Percentiles rank a stretch among this genome's conserved stretches.
Conservation (phyloP, 108 stramenopile species). For the Phaeodactylum tricornutum region DNA sequence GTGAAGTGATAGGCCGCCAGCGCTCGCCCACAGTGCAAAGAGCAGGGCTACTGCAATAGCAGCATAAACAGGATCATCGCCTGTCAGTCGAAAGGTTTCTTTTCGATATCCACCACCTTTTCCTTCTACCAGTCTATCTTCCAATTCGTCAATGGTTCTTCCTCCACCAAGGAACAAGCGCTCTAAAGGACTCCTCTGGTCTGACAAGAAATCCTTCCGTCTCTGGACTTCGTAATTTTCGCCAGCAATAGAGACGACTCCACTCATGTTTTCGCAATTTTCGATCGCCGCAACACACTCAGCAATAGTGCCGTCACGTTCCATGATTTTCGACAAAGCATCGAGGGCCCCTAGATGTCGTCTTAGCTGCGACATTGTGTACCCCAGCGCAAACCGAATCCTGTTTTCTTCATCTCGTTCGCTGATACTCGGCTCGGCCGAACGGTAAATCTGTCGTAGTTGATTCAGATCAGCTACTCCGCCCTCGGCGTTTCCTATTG, state of each 20-base stretch:
- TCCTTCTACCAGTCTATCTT: conserved; percentile 48
- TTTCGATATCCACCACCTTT: conserved; percentile 58
- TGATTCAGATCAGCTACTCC: conserved; percentile 59
- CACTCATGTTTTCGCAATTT: conserved; percentile 51
- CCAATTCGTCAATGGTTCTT: conserved; percentile 58
- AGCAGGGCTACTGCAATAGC: conserved; percentile 48
- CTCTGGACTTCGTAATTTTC: conserved; percentile 56
- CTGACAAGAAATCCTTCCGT: conserved; percentile 26
- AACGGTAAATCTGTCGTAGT: conserved; percentile 9
- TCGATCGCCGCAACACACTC: conserved; percentile 76
- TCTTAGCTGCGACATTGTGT: conserved; percentile 64
- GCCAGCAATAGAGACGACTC: conserved; percentile 30
- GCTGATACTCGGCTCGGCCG: conserved; percentile 31
- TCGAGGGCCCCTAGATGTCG: conserved; percentile 70
- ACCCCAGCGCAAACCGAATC: conserved; percentile 68
- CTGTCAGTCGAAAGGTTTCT: conserved; percentile 26
- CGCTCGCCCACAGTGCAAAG: conserved; percentile 59
- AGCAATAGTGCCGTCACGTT: conserved; percentile 43
- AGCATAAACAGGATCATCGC: conserved; percentile 75
- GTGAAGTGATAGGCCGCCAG: conserved; percentile 29
- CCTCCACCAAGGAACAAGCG: conserved; percentile 29
- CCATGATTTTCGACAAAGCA: conserved; percentile 68
- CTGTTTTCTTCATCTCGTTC: conserved; percentile 70
- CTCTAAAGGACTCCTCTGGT: conserved; percentile 25
- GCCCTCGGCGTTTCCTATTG: conserved; percentile 43